A percentile compares a stretch with the other conserved stretches of the same genome.
Evolutionary conservation across 106 monocot species (phyloP).

Genomic region (Acorus calamus): DNA sequence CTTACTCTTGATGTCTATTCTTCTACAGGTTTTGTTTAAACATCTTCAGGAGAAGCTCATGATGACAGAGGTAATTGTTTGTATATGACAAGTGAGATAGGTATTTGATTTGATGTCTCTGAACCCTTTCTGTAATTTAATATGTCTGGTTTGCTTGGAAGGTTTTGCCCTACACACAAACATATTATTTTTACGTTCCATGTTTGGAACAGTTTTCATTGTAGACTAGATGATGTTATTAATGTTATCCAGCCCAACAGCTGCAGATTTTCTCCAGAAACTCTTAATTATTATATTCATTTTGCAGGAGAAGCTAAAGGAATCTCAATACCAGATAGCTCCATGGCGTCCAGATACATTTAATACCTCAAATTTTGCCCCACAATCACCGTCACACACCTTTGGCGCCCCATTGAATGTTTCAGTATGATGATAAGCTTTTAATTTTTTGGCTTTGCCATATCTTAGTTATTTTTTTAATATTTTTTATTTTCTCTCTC

Average conservation of each 20-base stretch:
- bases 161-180: no score
- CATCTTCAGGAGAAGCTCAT: conserved; percentile 91
- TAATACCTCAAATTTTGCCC: conserved; percentile 36
- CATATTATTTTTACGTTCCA: no score
- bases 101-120: no score
- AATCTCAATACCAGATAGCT: conserved; percentile 84
- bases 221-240: no score
- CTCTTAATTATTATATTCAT: not conserved
- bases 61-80: conserved; percentile 57
- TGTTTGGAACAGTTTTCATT: no score
- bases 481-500: conserved; percentile 16
- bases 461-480: conserved; percentile 3
- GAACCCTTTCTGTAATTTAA: not conserved
- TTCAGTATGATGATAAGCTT: conserved; percentile 33
- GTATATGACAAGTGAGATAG: no score
- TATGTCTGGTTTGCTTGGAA: not conserved
- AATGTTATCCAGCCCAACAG: no score
- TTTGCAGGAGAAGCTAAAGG: conserved; percentile 83
- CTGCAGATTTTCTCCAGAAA: no score
- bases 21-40: conserved; percentile 71
- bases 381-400: conserved; percentile 57
- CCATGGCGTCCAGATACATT: conserved; percentile 54
- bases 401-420: conserved; percentile 24
- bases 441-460: not conserved
- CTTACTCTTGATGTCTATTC: no score